These are phyloP conservation scores for Pascua sp. DNA, from an alignment of 1,284 basidiomycete genomes.

Conservation along the genomic window DNA sequence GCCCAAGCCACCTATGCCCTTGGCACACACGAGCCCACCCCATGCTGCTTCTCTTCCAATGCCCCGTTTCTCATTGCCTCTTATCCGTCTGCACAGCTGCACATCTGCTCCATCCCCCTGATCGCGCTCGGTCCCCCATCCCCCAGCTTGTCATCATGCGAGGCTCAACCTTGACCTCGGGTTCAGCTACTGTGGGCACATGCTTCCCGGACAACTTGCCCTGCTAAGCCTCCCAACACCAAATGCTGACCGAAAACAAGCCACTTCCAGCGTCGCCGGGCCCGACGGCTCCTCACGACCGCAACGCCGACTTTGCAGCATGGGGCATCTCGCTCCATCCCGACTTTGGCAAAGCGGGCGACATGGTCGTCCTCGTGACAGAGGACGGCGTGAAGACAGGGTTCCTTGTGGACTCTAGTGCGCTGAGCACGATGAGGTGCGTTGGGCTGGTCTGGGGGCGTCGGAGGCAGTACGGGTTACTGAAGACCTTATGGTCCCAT, in stretches of 20 bases:
- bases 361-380: constrained; percentile 6
- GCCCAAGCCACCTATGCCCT: no score
- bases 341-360: constrained; percentile 11
- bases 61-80: no score
- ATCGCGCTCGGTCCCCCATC: no score
- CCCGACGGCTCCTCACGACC: background rate
- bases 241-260: background rate
- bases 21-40: no score
- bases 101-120: no score
- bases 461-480: background rate
- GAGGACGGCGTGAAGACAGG: constrained; percentile 2
- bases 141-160: background rate
- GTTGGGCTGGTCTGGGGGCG: background rate
- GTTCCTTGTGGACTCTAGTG: constrained; percentile 1
- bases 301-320: background rate
- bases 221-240: no score
- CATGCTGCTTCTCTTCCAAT: no score
- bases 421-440: constrained; percentile 3
- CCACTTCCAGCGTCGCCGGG: background rate
- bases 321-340: constrained; percentile 2
- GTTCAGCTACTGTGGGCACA: background rate
- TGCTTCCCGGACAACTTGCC: no score
- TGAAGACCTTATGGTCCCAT: background rate
- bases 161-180: background rate
- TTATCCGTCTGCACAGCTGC: no score